Percentiles rank a stretch among this genome's conserved stretches.
phyloP scores from a whole-genome alignment of 2,329 filamentous ascomycete species.

The Mollisia scopiformis region DNA sequence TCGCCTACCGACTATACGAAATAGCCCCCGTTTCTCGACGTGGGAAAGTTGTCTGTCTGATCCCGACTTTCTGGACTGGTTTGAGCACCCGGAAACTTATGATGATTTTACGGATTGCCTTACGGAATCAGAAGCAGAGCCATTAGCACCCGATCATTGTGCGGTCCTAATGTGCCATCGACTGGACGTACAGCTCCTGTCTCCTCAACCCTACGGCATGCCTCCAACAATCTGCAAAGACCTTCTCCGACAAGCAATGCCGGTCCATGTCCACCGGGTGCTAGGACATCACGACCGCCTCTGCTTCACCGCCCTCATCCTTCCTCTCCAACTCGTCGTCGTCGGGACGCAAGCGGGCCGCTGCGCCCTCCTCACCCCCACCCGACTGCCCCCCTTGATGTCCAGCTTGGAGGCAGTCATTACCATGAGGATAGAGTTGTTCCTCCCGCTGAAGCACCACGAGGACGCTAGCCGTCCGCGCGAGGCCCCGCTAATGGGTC shows the following conservation, averaged over 20 bases:
- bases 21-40: too few species aligned
- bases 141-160: background rate
- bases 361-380: constrained; percentile 57
- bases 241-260: background rate
- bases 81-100: too few species aligned
- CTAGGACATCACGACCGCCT: constrained; percentile 50
- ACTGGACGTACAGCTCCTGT: background rate
- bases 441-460: constrained; percentile 46
- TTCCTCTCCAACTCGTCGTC: constrained; percentile 71
- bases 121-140: background rate
- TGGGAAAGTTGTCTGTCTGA: too few species aligned
- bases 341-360: constrained; percentile 69
- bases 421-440: constrained; percentile 51
- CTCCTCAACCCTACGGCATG: background rate
- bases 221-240: background rate
- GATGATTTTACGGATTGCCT: background rate
- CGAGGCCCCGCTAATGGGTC: constrained; percentile 61
- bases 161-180: background rate
- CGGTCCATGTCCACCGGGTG: background rate
- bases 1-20: too few species aligned
- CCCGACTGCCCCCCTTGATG: background rate
- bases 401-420: background rate
- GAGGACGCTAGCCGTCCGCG: constrained; percentile 37
- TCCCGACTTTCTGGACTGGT: too few species aligned
- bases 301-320: constrained; percentile 66